Percentiles rank a stretch among this genome's conserved stretches.
phyloP scores from a whole-genome alignment of 1,139 yeast genomes.

The Kodamaea anthophila region DNA sequence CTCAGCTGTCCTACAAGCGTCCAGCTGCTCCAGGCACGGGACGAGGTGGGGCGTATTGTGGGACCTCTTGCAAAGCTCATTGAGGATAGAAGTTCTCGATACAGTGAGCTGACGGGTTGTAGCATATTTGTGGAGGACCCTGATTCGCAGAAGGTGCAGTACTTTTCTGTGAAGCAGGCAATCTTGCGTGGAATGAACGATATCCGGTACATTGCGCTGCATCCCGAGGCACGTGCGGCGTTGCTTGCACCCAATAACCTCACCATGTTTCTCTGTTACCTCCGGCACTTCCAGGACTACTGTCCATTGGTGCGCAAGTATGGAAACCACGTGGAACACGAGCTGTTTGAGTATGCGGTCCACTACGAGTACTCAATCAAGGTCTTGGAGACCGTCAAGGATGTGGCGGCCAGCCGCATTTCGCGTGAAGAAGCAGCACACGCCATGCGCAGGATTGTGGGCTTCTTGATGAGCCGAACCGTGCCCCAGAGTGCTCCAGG shows the following conservation, averaged over 20 bases:
- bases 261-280: conserved; percentile 31
- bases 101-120: conserved; percentile 23
- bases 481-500: conserved; percentile 28
- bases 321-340: conserved; percentile 65
- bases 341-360: conserved; percentile 42
- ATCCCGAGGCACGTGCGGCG: conserved; percentile 1
- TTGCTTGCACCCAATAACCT: conserved; percentile 29
- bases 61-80: conserved; percentile 45
- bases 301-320: conserved; percentile 50
- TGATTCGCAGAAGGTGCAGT: too few species aligned
- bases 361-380: conserved; percentile 45
- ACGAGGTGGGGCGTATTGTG: conserved; percentile 35
- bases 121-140: conserved; percentile 25
- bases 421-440: conserved; percentile 15
- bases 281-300: conserved; percentile 52
- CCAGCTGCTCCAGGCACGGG: conserved; percentile 30
- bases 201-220: conserved; percentile 31
- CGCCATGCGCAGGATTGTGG: conserved; percentile 17
- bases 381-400: conserved; percentile 39
- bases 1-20: conserved; percentile 62
- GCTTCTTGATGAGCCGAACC: conserved; percentile 20
- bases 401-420: conserved; percentile 32
- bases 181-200: conserved; percentile 35
- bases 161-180: conserved; percentile 25
- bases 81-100: conserved; percentile 28